Evolutionary conservation across 2,329 filamentous ascomycete species (phyloP).

Genomic region (Metarhizium brunneum): DNA sequence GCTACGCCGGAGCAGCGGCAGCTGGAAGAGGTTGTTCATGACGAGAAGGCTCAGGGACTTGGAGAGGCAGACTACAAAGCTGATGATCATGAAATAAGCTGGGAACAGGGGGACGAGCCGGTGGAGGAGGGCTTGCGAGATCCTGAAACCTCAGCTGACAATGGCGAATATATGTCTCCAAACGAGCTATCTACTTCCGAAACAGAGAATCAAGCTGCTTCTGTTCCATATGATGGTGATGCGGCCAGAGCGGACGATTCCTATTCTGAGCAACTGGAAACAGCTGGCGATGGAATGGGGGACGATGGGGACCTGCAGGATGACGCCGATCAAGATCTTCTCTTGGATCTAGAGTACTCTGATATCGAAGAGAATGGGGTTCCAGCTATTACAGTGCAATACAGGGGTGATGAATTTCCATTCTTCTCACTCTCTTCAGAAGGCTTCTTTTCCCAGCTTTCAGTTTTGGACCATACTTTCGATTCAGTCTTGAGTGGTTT

Average conservation of each 20-base stretch:
- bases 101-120: slow-evolving; percentile 11
- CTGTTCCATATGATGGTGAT: not conserved
- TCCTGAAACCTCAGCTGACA: not conserved
- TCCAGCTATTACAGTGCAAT: slow-evolving; percentile 31
- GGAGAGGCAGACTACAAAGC: slow-evolving; percentile 1
- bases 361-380: slow-evolving; percentile 13
- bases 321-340: not conserved
- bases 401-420: slow-evolving; percentile 34
- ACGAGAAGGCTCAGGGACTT: not conserved
- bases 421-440: slow-evolving; percentile 26
- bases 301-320: slow-evolving; percentile 3
- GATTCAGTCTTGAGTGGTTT: slow-evolving; percentile 34
- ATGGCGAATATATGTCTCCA: not conserved
- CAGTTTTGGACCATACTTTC: slow-evolving; percentile 33
- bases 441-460: slow-evolving; percentile 35
- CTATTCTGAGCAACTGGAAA: not conserved
- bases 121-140: not conserved
- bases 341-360: slow-evolving; percentile 1
- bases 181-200: not conserved
- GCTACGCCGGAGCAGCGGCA: slow-evolving; percentile 1
- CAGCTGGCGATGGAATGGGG: not conserved
- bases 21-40: not conserved
- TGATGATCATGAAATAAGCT: slow-evolving; percentile 13
- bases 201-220: not conserved
- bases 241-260: not conserved